Evolutionary conservation across 2,329 filamentous ascomycete genomes (phyloP).

Genomic region (Clathrospora elynae): DNA sequence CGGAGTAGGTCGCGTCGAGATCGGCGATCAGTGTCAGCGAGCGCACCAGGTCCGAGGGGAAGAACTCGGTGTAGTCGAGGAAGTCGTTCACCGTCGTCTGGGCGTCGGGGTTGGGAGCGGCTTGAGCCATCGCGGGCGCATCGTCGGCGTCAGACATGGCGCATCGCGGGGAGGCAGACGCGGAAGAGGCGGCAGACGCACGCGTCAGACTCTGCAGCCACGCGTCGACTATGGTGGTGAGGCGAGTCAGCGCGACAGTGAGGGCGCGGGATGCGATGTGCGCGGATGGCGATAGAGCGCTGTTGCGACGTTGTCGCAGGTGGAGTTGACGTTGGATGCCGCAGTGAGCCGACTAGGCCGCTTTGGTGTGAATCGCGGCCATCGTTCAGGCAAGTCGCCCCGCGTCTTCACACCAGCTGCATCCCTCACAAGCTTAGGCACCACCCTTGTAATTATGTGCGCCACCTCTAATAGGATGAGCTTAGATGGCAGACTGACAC

Average conservation of each 20-base stretch:
- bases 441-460: too few relatives aligned
- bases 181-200: slow-evolving; percentile 40
- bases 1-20: slow-evolving; percentile 53
- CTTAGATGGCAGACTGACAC: too few relatives aligned
- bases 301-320: slow-evolving; percentile 13
- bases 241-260: slow-evolving; percentile 36
- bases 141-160: slow-evolving; percentile 45
- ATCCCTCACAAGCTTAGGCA: background rate
- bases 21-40: slow-evolving; percentile 66
- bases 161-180: slow-evolving; percentile 42
- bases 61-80: slow-evolving; percentile 72
- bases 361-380: slow-evolving; percentile 4
- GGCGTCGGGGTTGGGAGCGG: slow-evolving; percentile 65
- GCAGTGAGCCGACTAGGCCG: slow-evolving; percentile 15
- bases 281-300: slow-evolving; percentile 17
- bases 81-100: slow-evolving; percentile 70
- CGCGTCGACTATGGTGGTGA: slow-evolving; percentile 42
- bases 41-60: slow-evolving; percentile 67
- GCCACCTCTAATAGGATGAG: too few relatives aligned
- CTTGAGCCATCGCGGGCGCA: slow-evolving; percentile 40
- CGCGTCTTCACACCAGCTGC: too few relatives aligned
- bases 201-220: slow-evolving; percentile 48
- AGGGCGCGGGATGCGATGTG: slow-evolving; percentile 19
- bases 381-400: slow-evolving; percentile 11
- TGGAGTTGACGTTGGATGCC: slow-evolving; percentile 4